Evolutionary conservation across 768 basidiomycete species (phyloP).

Genomic region (Lactarius trivialis): DNA sequence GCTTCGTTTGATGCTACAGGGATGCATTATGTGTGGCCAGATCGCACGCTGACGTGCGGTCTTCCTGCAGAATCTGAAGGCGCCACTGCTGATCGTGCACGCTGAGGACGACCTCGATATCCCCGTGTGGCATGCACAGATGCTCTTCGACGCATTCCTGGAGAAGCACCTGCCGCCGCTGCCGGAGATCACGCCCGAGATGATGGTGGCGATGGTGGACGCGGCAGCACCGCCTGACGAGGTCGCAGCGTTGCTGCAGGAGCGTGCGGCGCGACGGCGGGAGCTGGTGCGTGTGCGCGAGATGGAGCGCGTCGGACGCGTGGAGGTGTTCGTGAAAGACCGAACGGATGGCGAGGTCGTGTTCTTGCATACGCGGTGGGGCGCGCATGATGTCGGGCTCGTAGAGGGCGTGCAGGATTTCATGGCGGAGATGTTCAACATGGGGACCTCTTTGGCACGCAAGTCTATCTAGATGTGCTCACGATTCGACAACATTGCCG

Average conservation of each 20-base stretch:
- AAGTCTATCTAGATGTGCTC: no score
- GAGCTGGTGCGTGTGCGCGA: slow-evolving; percentile 41
- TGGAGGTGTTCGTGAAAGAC: slow-evolving; percentile 47
- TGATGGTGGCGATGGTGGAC: slow-evolving; percentile 28
- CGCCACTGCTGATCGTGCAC: slow-evolving; percentile 67
- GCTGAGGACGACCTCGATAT: slow-evolving; percentile 72
- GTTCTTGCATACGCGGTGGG: slow-evolving; percentile 50
- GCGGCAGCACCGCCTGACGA: slow-evolving; percentile 37
- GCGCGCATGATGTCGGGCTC: slow-evolving; percentile 53
- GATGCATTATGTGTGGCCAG: no score
- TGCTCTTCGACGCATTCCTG: slow-evolving; percentile 61
- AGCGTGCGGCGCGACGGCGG: slow-evolving; percentile 39
- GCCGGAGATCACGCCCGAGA: slow-evolving; percentile 32
- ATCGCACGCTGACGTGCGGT: no score
- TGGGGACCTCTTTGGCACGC: no score
- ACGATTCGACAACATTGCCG: no score
- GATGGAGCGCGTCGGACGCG: slow-evolving; percentile 43
- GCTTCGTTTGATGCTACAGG: no score
- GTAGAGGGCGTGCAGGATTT: slow-evolving; percentile 68
- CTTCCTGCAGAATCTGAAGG: slow-evolving; percentile 67
- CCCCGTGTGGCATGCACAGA: slow-evolving; percentile 51
- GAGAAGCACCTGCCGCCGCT: slow-evolving; percentile 49
- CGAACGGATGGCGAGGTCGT: slow-evolving; percentile 39
- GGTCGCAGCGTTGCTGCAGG: slow-evolving; percentile 39
- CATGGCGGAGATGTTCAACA: slow-evolving; percentile 29